Evolutionary conservation across 176 grass and related monocot species (phyloP), one percentile per base, ranked within the genome.

Genomic region (Aegilops speltoides): DNA sequence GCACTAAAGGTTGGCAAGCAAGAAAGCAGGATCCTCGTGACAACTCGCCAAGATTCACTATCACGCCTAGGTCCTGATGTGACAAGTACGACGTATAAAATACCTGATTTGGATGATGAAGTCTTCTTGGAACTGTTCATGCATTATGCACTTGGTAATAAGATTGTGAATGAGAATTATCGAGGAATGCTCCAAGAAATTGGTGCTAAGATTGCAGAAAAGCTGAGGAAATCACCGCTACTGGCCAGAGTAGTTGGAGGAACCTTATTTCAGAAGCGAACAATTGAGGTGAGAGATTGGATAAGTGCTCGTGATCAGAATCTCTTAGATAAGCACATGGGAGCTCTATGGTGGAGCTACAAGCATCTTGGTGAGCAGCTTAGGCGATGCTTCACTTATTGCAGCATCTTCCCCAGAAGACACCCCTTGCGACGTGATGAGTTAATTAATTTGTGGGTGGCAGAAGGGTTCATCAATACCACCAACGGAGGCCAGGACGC

Each of bases 401-500:
- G 87, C 26, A 87, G 79, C 28, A 46, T 89, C 1, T 92, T 89
- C 68, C 79, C 73, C 3, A 83, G 63, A 89, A 88, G 73, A 32
- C 7, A 83, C 12, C 0, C 0, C 5, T 80, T 91, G 61, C 1
- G 10, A 2, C 50, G 62, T 25, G 71, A 78, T 1, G 8, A 80
- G 9, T 78, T 92, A 56, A 10, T 92, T 69, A 46, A 84, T 25
- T 16, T 89, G 17, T 89, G 87, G 87, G 76, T 89, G 46, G 91
- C 91, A 22, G 79, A 92, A 86, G 83, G 67, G 0, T 92, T 92
- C 10, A 36, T 87, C 7, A 67, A 77, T 50, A 84, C 56, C 14
- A 34, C 37, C 4, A 36, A 14, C 38, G 46, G 1, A 38, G 62
- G 48, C 23, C 25, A 68, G 52, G 43, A 89, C 61, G 9, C 86